Conservation (phyloP, 257 asterid species). For the Solanum tacnaense region DNA sequence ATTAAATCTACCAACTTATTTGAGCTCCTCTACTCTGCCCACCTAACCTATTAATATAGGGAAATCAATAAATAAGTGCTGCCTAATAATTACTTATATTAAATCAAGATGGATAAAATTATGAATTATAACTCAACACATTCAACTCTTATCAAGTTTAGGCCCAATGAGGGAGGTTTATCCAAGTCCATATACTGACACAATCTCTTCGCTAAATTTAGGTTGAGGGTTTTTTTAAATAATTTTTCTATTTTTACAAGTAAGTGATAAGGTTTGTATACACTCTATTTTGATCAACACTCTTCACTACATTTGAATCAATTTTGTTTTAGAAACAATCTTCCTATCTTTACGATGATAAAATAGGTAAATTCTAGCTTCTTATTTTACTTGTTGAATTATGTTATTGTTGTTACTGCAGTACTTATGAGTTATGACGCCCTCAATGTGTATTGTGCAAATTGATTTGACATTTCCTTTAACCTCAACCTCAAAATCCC, state of each 20-base stretch:
- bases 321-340: too few species aligned
- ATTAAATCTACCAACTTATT: not conserved
- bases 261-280: accelerated
- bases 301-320: accelerated
- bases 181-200: not conserved
- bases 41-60: not conserved
- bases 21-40: not conserved
- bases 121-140: too few species aligned
- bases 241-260: too few species aligned
- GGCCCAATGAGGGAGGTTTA: too few species aligned
- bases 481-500: not conserved
- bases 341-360: too few species aligned
- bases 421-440: not conserved
- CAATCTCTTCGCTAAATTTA: not conserved
- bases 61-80: too few species aligned
- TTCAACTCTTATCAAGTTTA: not conserved
- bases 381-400: too few species aligned
- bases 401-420: not conserved
- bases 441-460: not conserved
- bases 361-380: too few species aligned
- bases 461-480: not conserved
- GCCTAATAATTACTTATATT: not conserved
- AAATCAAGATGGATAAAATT: not conserved
- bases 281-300: too few species aligned
- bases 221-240: too few species aligned